phyloP scores from a whole-genome alignment of 805 yeast species.

The Nadsonia fulvescens region DNA sequence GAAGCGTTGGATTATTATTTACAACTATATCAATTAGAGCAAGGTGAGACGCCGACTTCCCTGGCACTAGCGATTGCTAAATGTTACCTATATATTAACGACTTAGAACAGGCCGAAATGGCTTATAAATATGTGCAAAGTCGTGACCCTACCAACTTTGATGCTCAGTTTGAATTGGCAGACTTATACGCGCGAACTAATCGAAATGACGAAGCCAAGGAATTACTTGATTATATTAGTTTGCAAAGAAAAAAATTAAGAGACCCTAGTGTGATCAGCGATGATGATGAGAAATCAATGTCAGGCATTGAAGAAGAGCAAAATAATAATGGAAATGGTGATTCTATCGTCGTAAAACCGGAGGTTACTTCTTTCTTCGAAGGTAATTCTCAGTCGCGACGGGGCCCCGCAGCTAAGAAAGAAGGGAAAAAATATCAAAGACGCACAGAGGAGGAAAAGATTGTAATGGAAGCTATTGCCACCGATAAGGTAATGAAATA shows the following conservation, averaged over 20 bases:
- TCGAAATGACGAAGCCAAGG: slow-evolving; percentile 16
- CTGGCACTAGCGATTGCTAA: slow-evolving; percentile 31
- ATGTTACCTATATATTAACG: slow-evolving; percentile 59
- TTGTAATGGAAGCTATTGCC: slow-evolving; percentile 39
- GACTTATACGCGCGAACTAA: slow-evolving; percentile 45
- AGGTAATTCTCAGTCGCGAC: too few relatives aligned
- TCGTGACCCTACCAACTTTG: slow-evolving; percentile 39
- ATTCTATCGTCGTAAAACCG: too few relatives aligned
- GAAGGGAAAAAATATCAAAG: slow-evolving; percentile 3
- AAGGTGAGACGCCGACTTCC: slow-evolving; percentile 2
- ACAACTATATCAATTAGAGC: slow-evolving; percentile 27
- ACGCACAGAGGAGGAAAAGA: slow-evolving; percentile 28
- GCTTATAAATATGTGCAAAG: slow-evolving; percentile 13
- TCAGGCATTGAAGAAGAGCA: too few relatives aligned
- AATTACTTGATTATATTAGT: slow-evolving; percentile 14
- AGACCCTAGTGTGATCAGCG: background rate
- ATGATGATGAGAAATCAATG: too few relatives aligned
- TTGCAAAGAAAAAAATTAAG: slow-evolving; percentile 9
- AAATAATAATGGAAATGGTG: too few relatives aligned
- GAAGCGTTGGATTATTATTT: slow-evolving; percentile 56
- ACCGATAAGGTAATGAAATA: slow-evolving; percentile 38
- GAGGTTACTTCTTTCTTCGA: too few relatives aligned
- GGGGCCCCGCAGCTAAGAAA: too few relatives aligned
- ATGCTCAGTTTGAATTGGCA: slow-evolving; percentile 59
- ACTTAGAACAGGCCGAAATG: slow-evolving; percentile 19